A percentile compares a stretch with the other conserved stretches of the same genome.
These are phyloP conservation scores for Abrus pulchellus DNA, from an alignment of 306 rosid species.

Conservation along the genomic window DNA sequence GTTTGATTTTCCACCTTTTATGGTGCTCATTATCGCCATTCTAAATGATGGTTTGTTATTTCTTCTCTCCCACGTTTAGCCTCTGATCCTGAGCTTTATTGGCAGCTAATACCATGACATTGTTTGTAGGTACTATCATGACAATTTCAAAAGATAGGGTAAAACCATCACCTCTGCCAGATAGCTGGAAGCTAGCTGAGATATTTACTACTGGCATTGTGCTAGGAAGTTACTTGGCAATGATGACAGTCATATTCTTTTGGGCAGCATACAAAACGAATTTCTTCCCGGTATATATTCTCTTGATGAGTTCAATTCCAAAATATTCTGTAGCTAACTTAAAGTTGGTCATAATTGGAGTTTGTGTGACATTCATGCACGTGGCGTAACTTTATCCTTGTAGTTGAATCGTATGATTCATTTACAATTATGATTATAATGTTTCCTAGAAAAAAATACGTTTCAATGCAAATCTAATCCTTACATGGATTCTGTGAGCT, in stretches of 20 bases:
- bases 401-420: neutral
- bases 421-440: neutral
- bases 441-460: neutral
- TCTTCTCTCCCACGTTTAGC: slow-evolving; percentile 16
- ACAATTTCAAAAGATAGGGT: slow-evolving; percentile 92
- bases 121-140: slow-evolving; percentile 85
- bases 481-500: slow-evolving; percentile 35
- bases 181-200: slow-evolving; percentile 92
- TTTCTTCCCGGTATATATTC: slow-evolving; percentile 77
- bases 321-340: neutral
- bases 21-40: slow-evolving; percentile 93
- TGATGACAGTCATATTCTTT: slow-evolving; percentile 95
- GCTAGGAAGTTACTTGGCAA: slow-evolving; percentile 91
- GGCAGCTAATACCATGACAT: slow-evolving; percentile 6
- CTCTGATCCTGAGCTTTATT: slow-evolving; percentile 11
- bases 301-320: neutral
- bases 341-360: neutral
- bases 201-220: slow-evolving; percentile 87
- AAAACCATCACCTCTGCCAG: slow-evolving; percentile 94
- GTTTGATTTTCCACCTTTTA: slow-evolving; percentile 94
- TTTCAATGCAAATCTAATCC: slow-evolving; percentile 19
- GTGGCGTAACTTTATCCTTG: neutral
- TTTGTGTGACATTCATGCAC: slow-evolving; percentile 4
- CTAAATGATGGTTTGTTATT: slow-evolving; percentile 89
- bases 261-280: slow-evolving; percentile 92